Base-by-base conservation (phyloP, 139 green algal species). In the Deuterostichococcus epilithicus region DNA sequence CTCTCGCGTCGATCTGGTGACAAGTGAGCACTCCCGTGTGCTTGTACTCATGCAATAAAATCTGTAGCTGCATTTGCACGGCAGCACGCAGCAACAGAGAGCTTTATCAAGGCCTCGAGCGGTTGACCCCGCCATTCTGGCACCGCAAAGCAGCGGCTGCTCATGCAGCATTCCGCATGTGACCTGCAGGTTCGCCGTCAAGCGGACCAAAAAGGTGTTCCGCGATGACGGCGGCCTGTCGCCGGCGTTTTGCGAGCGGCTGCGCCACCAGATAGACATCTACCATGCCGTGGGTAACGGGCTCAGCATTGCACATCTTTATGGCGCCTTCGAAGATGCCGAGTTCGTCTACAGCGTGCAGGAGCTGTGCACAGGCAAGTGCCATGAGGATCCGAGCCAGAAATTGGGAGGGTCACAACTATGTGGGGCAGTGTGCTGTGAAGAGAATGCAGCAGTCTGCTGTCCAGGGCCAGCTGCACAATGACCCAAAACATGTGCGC, bases 321-420 rank as follows among this genome's bases (percentile, higher is more conserved):
- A 88, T 47, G 83, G 60, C 23, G 85, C 78, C 36, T 88, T 80
- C 58, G 83, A 90, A 73, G 84, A 88, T 37, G 63, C 75, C 32
- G 77, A 68, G 36, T 44, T 76, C 33, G 71, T 90, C 3, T 80
- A 87, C 72, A 44, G 88, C 26, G 78, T 90, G 0, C 78, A 83
- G 77, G 83, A 90, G 76, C 65, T 85, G 32, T 90, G 85, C 71
- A 78, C 47, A 34, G 75, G 75, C 68, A 32, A 32, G 30, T 60
- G 15, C 26, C 15, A 15, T 30, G 36, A 28, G 18, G 44, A 37
- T 0, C 60, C 8, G 15, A 34, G 28, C 25, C 69, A 59, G 6
- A 74, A 22, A 28, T 59, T 4, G 26, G 25, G 1, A 28, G 1
- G 10, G 36, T n/a, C 20, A 5, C 35, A 60, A 22, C 35, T 35